phyloP scores from a whole-genome alignment of 345 rosid species.

The Fremontodendron californicum region DNA sequence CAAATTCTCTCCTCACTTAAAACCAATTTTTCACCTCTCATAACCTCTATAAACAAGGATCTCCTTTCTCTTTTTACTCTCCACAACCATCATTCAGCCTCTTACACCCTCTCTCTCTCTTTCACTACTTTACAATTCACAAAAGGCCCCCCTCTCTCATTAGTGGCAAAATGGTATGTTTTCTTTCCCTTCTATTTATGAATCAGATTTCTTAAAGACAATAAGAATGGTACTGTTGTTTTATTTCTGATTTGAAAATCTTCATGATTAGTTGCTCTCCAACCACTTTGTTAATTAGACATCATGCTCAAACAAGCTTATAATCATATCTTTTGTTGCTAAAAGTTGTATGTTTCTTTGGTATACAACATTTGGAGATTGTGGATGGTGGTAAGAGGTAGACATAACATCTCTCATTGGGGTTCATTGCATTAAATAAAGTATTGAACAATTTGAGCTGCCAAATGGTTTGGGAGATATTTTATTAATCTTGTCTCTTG shows the following conservation, averaged over 20 bases:
- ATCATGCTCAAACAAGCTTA: neutral
- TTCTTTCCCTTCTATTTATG: too few relatives aligned
- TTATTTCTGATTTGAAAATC: neutral
- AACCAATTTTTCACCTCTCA: slow-evolving; percentile 14
- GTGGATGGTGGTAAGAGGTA: neutral
- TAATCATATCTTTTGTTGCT: neutral
- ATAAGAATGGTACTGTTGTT: neutral
- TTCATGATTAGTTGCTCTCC: neutral
- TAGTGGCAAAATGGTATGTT: slow-evolving; percentile 39
- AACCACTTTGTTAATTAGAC: neutral
- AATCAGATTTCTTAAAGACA: neutral
- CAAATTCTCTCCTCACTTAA: slow-evolving; percentile 6
- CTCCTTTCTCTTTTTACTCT: slow-evolving; percentile 22
- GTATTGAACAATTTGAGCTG: neutral
- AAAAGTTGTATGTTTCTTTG: neutral
- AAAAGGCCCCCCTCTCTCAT: slow-evolving; percentile 1
- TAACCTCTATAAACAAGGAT: slow-evolving; percentile 23
- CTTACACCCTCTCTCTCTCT: slow-evolving; percentile 15
- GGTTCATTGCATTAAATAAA: neutral
- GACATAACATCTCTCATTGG: neutral
- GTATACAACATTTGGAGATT: neutral
- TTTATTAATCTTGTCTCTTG: neutral
- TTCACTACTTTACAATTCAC: neutral
- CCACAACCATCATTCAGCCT: slow-evolving; percentile 14
- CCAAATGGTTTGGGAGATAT: neutral